Percentiles rank a stretch among this genome's conserved stretches.
Evolutionary conservation across 331 rosid species (phyloP).

Genomic region (Malus hybrid): DNA sequence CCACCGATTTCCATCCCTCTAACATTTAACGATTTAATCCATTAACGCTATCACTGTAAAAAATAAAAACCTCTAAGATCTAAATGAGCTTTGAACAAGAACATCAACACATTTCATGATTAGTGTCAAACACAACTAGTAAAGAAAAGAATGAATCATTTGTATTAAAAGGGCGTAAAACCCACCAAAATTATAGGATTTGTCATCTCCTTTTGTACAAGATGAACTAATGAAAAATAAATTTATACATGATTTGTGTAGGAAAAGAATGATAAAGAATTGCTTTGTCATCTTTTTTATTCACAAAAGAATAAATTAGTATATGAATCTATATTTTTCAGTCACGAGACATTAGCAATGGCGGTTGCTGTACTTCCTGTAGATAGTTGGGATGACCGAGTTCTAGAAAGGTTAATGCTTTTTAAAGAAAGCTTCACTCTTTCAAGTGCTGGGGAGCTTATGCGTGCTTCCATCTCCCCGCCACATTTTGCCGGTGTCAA

Average conservation of each 20-base stretch:
- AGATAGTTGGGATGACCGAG: slow-evolving; percentile 34
- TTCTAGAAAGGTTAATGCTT: slow-evolving; percentile 17
- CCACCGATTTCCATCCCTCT: fast-evolving
- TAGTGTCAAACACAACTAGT: not conserved
- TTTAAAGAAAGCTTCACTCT: not conserved
- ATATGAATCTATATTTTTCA: slow-evolving; percentile 18
- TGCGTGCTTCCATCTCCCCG: slow-evolving; percentile 17
- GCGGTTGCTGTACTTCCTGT: slow-evolving; percentile 36
- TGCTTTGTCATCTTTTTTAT: slow-evolving; percentile 41
- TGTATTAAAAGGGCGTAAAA: slow-evolving; percentile 11
- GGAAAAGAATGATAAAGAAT: slow-evolving; percentile 38
- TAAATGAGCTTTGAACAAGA: not conserved
- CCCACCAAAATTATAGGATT: slow-evolving; percentile 22
- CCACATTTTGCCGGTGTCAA: slow-evolving; percentile 14
- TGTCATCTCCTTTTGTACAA: slow-evolving; percentile 25
- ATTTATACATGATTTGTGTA: slow-evolving; percentile 22
- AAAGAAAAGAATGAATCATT: not conserved
- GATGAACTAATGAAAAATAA: slow-evolving; percentile 27
- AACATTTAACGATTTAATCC: no score
- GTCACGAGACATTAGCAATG: slow-evolving; percentile 24
- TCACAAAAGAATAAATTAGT: slow-evolving; percentile 50
- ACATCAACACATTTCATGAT: not conserved
- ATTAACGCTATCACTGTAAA: no score
- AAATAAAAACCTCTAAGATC: no score
- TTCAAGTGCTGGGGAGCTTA: slow-evolving; percentile 2